Evolutionary conservation across 176 grass and related monocot genomes (phyloP).

Genomic region (Calamus simplicifolius): DNA sequence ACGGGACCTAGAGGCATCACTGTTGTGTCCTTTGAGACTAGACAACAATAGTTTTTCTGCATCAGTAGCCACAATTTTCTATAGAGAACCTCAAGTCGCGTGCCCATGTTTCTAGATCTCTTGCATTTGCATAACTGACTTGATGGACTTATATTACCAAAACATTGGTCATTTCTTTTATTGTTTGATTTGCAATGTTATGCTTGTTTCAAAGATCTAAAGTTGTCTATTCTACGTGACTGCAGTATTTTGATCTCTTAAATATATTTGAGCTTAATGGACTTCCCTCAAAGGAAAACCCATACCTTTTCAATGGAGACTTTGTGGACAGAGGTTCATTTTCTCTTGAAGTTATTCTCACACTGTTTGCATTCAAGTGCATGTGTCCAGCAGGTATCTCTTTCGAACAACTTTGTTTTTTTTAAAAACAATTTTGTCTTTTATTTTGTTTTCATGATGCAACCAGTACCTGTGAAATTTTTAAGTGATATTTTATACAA

Average conservation of each 20-base stretch:
- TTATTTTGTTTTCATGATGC: neutral
- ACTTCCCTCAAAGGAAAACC: slow-evolving; percentile 92
- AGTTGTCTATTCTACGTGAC: too few relatives aligned
- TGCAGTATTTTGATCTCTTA: slow-evolving; percentile 84
- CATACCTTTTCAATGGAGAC: slow-evolving; percentile 95
- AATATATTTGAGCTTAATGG: slow-evolving; percentile 97
- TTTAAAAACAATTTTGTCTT: neutral
- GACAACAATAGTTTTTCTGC: too few relatives aligned
- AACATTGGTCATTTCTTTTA: too few relatives aligned
- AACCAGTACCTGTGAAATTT: neutral
- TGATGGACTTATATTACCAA: too few relatives aligned
- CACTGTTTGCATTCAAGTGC: slow-evolving; percentile 90
- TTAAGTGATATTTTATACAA: slow-evolving; percentile 6
- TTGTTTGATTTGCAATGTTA: too few relatives aligned
- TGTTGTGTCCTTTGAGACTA: too few relatives aligned
- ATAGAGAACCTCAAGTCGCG: too few relatives aligned
- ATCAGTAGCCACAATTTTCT: too few relatives aligned
- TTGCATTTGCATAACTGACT: too few relatives aligned
- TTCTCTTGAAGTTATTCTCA: slow-evolving; percentile 92
- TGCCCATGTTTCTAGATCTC: too few relatives aligned
- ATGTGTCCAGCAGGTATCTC: slow-evolving; percentile 66
- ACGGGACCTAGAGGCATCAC: too few relatives aligned
- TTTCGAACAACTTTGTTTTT: neutral
- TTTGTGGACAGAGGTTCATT: slow-evolving; percentile 98
- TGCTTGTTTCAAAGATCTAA: too few relatives aligned